Evolutionary conservation across 2,329 filamentous ascomycete genomes (phyloP), one percentile per base, ranked within the genome.

Genomic region (Xylaria sp.): DNA sequence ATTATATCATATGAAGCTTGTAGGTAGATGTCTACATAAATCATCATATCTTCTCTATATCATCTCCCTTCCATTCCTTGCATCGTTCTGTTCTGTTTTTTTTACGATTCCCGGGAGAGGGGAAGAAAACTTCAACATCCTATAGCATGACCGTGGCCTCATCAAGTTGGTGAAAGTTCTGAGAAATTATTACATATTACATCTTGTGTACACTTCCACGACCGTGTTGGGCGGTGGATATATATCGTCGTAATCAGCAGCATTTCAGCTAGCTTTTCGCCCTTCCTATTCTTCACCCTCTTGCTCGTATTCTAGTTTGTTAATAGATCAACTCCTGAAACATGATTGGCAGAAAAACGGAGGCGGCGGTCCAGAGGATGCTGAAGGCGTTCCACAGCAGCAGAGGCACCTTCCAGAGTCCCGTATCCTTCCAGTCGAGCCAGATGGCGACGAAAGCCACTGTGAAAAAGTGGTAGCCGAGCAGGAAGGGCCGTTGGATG

Each of bases 391-490:
- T 88, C 57, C 91, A 81, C 3, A 94, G 71, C 10, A 90, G 86
- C 13, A 92, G 69, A 0, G 93, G 92, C 51, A 91, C 81, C 76
- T 88, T 88, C 81, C 84, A 85, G 20, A 89, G 76, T 72, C 88
- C 79, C 56, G 84, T 83, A 1, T 85, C 74, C 70, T 86, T 79
- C 77, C 86, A 77, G 78, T 85, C 84, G 70, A 90, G 77, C 91
- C 92, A 97, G 73, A 98, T 94, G 31, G 91, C 90, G 73, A 97
- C 88, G 74, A 98, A 90, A 2, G 96, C 96, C 39, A 99, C 96
- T 34, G 90, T 89, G 83, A 98, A 99, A 84, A 99, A 99, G 82
- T 99, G 96, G 79, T 92, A 92, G 75, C 96, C 90, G 48, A 99
- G 89, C 48, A 94, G 87, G 61, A 90, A 81, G 0, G 96, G 96